Base-by-base conservation (phyloP, 208 protist genomes). In the Trypanosoma boissoni region DNA sequence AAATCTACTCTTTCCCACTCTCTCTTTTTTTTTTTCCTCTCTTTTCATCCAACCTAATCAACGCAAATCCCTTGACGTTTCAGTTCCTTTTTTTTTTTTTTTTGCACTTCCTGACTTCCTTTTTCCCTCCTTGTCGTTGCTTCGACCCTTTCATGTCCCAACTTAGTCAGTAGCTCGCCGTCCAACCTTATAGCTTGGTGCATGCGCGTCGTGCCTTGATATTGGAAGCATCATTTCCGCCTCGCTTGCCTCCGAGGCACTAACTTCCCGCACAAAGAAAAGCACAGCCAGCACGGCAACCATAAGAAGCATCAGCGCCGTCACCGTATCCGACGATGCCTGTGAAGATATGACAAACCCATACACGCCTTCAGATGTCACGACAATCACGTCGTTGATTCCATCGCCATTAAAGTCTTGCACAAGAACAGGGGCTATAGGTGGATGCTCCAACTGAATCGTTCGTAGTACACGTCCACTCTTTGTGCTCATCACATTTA, bases 351-450 rank as follows among this genome's bases (percentile, higher is more conserved):
- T 73, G 9, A 89, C 66, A 59, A 86, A 90, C 2, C 84, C 90
- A 53, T 91, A 89, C 16, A 95, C 72, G 39, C 74, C 62, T 12
- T 74, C 46, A 27, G 52, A 34, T 5, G 88, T 85, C 0, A 92
- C 59, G 32, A 95, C 56, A n/a, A 97, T 80, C 27, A 97, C 58
- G 58, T 97, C 91, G 42, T 88, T 91, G 16, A 82, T 86, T 26
- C 82, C 80, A 61, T 97, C 91, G 7, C 85, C 85, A 53, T 92
- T 94, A 58, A 97, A 86, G 60, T 97, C 91, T 16, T 68, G 70
- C 10, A 95, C 74, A 20, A 95, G 69, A 6, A 86, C 70, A 27
- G 88, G 88, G 16, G 82, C 86, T 14, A 93, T 70, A 3, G 85
- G 77, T 1, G 81, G 56, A 34, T 73, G 39, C 12, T 63, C 56